Percentiles rank a stretch among this genome's conserved stretches.
Conservation (phyloP, 805 yeast species). For the Spathaspora passalidarum region DNA sequence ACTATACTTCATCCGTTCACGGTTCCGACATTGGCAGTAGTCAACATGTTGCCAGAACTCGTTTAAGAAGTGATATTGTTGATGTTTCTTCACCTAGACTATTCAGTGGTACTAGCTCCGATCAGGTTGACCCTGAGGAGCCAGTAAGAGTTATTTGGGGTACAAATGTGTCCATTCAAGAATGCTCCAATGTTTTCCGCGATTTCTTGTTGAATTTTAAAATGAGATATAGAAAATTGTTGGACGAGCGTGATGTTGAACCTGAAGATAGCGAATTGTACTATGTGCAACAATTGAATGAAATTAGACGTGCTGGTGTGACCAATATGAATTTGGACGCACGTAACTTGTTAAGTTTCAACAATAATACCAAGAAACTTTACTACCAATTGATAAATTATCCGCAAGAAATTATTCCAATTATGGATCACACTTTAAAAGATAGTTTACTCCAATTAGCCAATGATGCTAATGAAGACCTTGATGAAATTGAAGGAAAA, state of each 20-base stretch:
- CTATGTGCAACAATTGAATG: slow-evolving; percentile 69
- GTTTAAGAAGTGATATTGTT: slow-evolving; percentile 67
- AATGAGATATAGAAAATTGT: slow-evolving; percentile 60
- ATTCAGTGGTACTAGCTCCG: slow-evolving; percentile 37
- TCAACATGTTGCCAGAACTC: slow-evolving; percentile 44
- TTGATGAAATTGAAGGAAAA: slow-evolving; percentile 74
- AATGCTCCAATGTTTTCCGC: slow-evolving; percentile 75
- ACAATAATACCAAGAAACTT: slow-evolving; percentile 63
- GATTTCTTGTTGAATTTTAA: slow-evolving; percentile 84
- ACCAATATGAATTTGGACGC: slow-evolving; percentile 85
- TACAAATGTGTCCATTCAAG: slow-evolving; percentile 90
- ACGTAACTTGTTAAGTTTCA: slow-evolving; percentile 70
- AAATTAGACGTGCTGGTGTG: slow-evolving; percentile 74
- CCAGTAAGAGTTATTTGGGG: slow-evolving; percentile 97
- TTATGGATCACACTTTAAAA: slow-evolving; percentile 94
- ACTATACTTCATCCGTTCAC: slow-evolving; percentile 43
- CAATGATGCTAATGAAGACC: slow-evolving; percentile 40
- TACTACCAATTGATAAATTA: slow-evolving; percentile 85
- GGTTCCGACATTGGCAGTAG: slow-evolving; percentile 37
- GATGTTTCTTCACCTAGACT: slow-evolving; percentile 72
- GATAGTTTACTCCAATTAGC: slow-evolving; percentile 81
- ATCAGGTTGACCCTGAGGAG: slow-evolving; percentile 43
- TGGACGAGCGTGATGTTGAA: slow-evolving; percentile 38
- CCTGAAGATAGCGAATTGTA: slow-evolving; percentile 67
- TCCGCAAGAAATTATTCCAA: slow-evolving; percentile 95